Conservation (phyloP, 164 flowering plant species). For the Vitis cinerea region DNA sequence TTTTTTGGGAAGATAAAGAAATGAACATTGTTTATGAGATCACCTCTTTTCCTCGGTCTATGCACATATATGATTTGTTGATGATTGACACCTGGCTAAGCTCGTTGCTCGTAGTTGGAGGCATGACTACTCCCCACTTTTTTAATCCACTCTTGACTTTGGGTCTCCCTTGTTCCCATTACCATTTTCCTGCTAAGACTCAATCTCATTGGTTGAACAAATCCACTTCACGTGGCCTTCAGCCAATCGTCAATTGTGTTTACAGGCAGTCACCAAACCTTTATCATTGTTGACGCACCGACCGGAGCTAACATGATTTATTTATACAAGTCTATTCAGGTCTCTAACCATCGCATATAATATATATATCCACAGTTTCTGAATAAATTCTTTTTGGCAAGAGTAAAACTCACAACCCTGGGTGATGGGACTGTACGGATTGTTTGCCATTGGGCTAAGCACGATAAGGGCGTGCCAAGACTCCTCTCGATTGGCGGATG, state of each 20-base stretch:
- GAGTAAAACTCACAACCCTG: background rate
- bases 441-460: constrained; percentile 19
- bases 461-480: constrained; percentile 19
- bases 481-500: constrained; percentile 22
- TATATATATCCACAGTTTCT: too few species aligned
- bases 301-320: too few species aligned
- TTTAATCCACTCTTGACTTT: background rate
- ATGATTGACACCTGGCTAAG: constrained; percentile 54
- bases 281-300: constrained; percentile 1
- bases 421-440: background rate
- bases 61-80: constrained; percentile 36
- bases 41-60: constrained; percentile 17
- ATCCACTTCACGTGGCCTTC: constrained; percentile 24
- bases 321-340: too few species aligned
- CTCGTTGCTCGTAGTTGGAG: constrained; percentile 7
- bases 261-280: constrained; percentile 9
- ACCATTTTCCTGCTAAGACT: constrained; percentile 2
- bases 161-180: constrained; percentile 10
- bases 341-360: too few species aligned
- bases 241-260: constrained; percentile 21
- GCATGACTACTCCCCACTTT: background rate
- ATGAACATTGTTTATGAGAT: background rate
- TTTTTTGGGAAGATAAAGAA: constrained; percentile 22
- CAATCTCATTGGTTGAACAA: constrained; percentile 33
- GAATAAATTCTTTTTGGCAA: background rate